Evolutionary conservation across 2,329 filamentous ascomycete species (phyloP).

Genomic region (Monosporascus sp.): DNA sequence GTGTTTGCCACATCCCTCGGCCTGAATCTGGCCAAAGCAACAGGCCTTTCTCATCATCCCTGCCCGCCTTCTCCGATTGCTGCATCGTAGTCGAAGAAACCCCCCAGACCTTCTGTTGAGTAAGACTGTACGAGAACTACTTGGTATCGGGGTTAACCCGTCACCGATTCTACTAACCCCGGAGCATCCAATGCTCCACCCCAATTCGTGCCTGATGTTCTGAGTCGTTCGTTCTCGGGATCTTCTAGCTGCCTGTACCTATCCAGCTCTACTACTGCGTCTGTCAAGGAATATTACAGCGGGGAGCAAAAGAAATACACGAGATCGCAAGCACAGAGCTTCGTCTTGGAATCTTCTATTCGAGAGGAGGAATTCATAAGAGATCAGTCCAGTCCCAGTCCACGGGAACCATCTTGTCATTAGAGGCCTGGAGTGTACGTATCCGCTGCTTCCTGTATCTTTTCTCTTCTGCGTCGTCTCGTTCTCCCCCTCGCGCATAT

Average conservation of each 20-base stretch:
- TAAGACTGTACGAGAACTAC: too few relatives aligned
- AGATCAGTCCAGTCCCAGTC: neutral
- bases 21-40: too few relatives aligned
- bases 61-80: too few relatives aligned
- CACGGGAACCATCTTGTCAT: slow-evolving; percentile 12
- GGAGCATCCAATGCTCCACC: neutral
- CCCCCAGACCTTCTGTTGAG: too few relatives aligned
- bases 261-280: slow-evolving; percentile 12
- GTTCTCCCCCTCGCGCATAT: slow-evolving; percentile 11
- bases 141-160: too few relatives aligned
- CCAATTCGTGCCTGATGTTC: neutral
- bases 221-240: neutral
- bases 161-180: slow-evolving; percentile 3
- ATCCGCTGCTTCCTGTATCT: slow-evolving; percentile 40
- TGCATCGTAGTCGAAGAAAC: too few relatives aligned
- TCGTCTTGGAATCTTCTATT: slow-evolving; percentile 47
- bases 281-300: slow-evolving; percentile 11
- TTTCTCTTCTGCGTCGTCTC: slow-evolving; percentile 25
- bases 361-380: neutral
- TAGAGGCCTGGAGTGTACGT: slow-evolving; percentile 48
- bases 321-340: slow-evolving; percentile 59
- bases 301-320: slow-evolving; percentile 1
- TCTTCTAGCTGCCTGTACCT: slow-evolving; percentile 15
- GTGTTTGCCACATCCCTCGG: too few relatives aligned
- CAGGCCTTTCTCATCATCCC: too few relatives aligned